A percentile compares a stretch with the other conserved stretches of the same genome.
Evolutionary conservation across 495 filamentous ascomycete species (phyloP).

Genomic region (Tuber aestivum): DNA sequence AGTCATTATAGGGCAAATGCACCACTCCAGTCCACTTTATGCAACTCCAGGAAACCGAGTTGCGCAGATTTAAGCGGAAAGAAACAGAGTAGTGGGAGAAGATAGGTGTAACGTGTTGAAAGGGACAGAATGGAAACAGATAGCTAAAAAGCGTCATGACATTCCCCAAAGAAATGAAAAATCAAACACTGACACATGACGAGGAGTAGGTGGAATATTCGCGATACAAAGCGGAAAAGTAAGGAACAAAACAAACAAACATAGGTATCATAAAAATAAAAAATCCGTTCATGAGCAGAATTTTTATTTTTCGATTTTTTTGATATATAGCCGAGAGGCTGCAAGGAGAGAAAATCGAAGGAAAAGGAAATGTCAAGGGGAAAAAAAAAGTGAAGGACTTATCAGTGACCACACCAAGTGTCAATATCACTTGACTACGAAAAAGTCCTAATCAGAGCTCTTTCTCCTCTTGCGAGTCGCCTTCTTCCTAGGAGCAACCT

Average conservation of each 20-base stretch:
- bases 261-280: not conserved
- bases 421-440: not conserved
- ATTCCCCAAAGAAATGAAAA: not conserved
- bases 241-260: not conserved
- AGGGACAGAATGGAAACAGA: not conserved
- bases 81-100: not conserved
- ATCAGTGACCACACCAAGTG: too few relatives aligned
- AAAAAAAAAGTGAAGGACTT: too few relatives aligned
- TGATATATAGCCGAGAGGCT: too few relatives aligned
- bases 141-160: not conserved
- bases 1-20: not conserved
- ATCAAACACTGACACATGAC: not conserved
- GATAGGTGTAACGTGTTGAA: not conserved
- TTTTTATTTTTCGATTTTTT: not conserved
- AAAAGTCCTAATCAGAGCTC: constrained; percentile 15
- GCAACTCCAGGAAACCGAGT: not conserved
- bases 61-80: not conserved
- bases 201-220: not conserved
- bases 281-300: not conserved
- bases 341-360: not conserved
- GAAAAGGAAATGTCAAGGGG: too few relatives aligned
- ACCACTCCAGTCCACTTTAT: not conserved
- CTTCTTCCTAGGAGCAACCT: constrained; percentile 36
- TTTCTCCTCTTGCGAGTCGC: constrained; percentile 35
- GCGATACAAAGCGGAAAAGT: not conserved